Percentiles rank a stretch among this genome's conserved stretches.
These are phyloP conservation scores for Mycena amicta DNA, from an alignment of 768 basidiomycete genomes.

Conservation along the genomic window DNA sequence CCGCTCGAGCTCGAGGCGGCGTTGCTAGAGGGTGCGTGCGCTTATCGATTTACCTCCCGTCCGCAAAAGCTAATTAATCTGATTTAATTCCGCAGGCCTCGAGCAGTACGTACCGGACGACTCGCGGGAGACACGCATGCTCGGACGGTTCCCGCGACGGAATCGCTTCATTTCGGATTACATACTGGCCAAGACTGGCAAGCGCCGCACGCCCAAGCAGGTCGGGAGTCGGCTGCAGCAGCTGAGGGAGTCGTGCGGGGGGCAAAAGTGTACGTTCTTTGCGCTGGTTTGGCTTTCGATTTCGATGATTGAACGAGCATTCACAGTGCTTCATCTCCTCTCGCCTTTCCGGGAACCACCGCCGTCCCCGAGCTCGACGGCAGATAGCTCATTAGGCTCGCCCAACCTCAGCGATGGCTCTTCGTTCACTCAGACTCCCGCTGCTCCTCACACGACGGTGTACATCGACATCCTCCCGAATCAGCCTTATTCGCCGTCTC, in stretches of 20 bases:
- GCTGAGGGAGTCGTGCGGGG: constrained; percentile 71
- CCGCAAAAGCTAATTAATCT: no score
- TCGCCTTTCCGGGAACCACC: constrained; percentile 36
- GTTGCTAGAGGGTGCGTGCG: constrained; percentile 63
- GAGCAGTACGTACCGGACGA: constrained; percentile 52
- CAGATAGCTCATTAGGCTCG: constrained; percentile 6
- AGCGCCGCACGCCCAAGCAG: constrained; percentile 73
- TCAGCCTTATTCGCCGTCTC: constrained; percentile 2
- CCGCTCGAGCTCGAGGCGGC: constrained; percentile 76
- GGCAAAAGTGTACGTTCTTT: constrained; percentile 61
- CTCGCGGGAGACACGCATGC: constrained; percentile 48
- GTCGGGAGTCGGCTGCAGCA: constrained; percentile 82
- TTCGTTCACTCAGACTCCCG: constrained; percentile 3
- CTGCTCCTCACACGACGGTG: constrained; percentile 38
- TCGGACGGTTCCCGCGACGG: constrained; percentile 60
- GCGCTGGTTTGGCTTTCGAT: background rate
- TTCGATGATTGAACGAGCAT: constrained; percentile 6
- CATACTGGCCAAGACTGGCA: constrained; percentile 63
- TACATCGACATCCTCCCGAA: constrained; percentile 48
- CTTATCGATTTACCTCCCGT: background rate
- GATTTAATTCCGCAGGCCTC: no score
- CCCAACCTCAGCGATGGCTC: constrained; percentile 18
- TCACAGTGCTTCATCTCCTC: constrained; percentile 50
- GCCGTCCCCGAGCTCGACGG: constrained; percentile 18
- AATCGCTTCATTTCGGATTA: constrained; percentile 66